Evolutionary conservation across 768 basidiomycete species (phyloP).

Genomic region (Tulasnella sp.): DNA sequence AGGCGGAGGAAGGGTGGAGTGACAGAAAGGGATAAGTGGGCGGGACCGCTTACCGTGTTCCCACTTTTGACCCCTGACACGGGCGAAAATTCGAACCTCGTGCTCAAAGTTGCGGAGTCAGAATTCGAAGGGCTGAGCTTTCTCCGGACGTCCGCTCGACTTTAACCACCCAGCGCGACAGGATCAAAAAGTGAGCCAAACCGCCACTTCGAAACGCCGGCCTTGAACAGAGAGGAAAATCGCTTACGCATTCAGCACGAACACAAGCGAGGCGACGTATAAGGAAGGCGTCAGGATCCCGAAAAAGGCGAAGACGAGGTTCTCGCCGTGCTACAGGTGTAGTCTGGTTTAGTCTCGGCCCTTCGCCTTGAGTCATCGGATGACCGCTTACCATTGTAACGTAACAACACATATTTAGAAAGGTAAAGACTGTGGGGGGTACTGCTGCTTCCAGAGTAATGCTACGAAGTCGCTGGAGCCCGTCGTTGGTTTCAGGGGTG

Average conservation of each 20-base stretch:
- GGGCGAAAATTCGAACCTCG: background rate
- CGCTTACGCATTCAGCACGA: constrained; percentile 1
- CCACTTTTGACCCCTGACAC: background rate
- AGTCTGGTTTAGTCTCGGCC: background rate
- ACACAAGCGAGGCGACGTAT: background rate
- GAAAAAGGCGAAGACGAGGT: constrained; percentile 10
- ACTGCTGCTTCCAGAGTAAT: constrained; percentile 16
- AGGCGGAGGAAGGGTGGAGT: background rate
- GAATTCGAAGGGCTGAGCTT: background rate
- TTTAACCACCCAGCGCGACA: background rate
- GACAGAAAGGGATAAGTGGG: background rate
- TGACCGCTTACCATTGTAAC: constrained; percentile 16
- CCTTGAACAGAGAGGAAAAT: background rate
- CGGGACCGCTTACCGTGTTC: background rate
- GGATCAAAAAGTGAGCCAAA: background rate
- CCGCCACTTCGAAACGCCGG: background rate
- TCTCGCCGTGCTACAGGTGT: background rate
- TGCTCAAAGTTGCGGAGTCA: background rate
- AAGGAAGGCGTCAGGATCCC: background rate
- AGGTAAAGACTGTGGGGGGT: background rate
- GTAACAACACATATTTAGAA: constrained; percentile 9
- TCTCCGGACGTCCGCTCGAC: background rate
- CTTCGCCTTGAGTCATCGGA: background rate
- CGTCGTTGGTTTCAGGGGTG: constrained; percentile 2
- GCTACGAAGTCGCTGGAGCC: background rate